These are phyloP conservation scores for Aureobasidium namibiae DNA, from an alignment of 2,329 filamentous ascomycete genomes.

Conservation along the genomic window DNA sequence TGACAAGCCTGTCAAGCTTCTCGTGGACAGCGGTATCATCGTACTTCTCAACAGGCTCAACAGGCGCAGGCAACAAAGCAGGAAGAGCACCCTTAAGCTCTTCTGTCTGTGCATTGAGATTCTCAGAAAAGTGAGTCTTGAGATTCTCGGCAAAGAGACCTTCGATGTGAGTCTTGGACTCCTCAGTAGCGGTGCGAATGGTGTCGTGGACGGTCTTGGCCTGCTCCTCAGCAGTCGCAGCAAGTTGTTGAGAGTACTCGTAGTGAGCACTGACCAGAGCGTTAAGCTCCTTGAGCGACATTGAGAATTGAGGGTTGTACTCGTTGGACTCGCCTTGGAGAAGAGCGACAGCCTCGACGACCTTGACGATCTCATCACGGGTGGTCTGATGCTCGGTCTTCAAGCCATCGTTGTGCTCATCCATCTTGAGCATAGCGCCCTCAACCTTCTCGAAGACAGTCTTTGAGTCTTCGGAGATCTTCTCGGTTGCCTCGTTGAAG, in stretches of 20 bases:
- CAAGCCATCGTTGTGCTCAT: constrained; percentile 64
- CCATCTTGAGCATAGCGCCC: constrained; percentile 64
- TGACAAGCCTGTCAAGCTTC: constrained; percentile 43
- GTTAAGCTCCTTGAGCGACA: constrained; percentile 78
- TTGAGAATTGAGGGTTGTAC: constrained; percentile 80
- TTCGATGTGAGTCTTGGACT: constrained; percentile 34
- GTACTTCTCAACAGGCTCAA: constrained; percentile 49
- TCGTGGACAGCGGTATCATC: constrained; percentile 55
- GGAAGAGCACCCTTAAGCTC: constrained; percentile 21
- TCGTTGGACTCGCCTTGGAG: constrained; percentile 73
- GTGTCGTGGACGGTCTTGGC: constrained; percentile 37
- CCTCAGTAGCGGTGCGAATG: constrained; percentile 34
- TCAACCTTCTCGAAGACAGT: constrained; percentile 79
- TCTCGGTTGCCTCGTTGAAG: constrained; percentile 63
- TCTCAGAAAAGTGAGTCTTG: constrained; percentile 15
- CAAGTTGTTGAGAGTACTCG: constrained; percentile 66
- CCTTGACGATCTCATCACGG: constrained; percentile 69
- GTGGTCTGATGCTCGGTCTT: constrained; percentile 78
- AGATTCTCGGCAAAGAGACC: constrained; percentile 25
- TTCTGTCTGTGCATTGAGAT: constrained; percentile 10
- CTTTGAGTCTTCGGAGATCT: constrained; percentile 79
- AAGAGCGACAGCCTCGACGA: constrained; percentile 62
- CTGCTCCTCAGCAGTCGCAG: constrained; percentile 27
- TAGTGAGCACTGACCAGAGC: constrained; percentile 77
- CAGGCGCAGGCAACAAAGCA: constrained; percentile 36